A percentile compares a stretch with the other conserved stretches of the same genome.
These are phyloP conservation scores for Adiantum capillusveneris DNA, from an alignment of 75 land plant species.

Conservation along the genomic window DNA sequence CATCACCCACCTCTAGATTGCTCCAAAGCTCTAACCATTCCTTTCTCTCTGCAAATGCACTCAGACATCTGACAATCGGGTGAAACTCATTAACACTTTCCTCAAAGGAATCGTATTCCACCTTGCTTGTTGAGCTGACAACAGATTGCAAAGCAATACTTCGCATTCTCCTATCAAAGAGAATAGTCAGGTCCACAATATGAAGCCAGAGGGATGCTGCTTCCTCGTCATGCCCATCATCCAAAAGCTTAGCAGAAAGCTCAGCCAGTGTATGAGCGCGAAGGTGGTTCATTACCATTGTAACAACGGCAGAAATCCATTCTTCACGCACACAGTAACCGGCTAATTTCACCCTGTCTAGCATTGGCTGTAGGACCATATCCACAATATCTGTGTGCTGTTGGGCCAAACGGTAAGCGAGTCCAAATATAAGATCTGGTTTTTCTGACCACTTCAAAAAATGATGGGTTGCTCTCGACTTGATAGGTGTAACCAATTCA, in stretches of 20 bases:
- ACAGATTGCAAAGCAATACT: slow-evolving; percentile 48
- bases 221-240: slow-evolving; percentile 30
- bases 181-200: slow-evolving; percentile 44
- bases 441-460: slow-evolving; percentile 81
- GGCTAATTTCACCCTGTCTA: slow-evolving; percentile 63
- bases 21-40: slow-evolving; percentile 97
- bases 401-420: slow-evolving; percentile 63
- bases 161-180: slow-evolving; percentile 65
- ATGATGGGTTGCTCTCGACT: slow-evolving; percentile 47
- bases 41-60: slow-evolving; percentile 73
- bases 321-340: slow-evolving; percentile 97
- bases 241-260: slow-evolving; percentile 36
- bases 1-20: slow-evolving; percentile 61
- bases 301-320: slow-evolving; percentile 78
- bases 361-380: slow-evolving; percentile 71
- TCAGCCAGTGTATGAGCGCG: slow-evolving; percentile 56
- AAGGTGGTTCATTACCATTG: slow-evolving; percentile 56
- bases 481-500: slow-evolving; percentile 77
- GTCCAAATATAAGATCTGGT: slow-evolving; percentile 89
- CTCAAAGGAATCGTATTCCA: slow-evolving; percentile 37
- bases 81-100: slow-evolving; percentile 8
- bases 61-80: slow-evolving; percentile 36
- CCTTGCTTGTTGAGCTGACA: slow-evolving; percentile 23
- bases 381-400: slow-evolving; percentile 82
- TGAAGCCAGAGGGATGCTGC: slow-evolving; percentile 46